Conservation (phyloP, 805 yeast species). For the Zygosaccharomyces bisporus region DNA sequence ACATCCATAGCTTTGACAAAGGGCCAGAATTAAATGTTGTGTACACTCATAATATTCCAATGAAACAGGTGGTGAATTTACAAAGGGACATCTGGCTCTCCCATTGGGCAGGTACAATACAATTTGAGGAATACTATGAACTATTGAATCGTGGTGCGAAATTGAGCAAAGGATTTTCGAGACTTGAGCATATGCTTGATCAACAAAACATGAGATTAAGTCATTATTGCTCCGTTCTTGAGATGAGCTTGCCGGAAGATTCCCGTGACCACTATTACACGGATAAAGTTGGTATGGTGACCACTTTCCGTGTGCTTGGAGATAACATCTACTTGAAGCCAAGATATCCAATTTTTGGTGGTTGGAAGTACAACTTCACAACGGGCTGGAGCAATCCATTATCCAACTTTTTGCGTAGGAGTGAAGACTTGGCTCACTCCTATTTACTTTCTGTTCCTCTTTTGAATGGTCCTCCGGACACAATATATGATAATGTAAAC, state of each 20-base stretch:
- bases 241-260: slow-evolving; percentile 48
- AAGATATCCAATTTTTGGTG: slow-evolving; percentile 92
- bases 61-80: slow-evolving; percentile 55
- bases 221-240: slow-evolving; percentile 59
- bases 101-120: slow-evolving; percentile 67
- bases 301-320: slow-evolving; percentile 53
- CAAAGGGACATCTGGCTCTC: slow-evolving; percentile 85
- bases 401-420: slow-evolving; percentile 46
- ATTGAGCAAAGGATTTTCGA: slow-evolving; percentile 66
- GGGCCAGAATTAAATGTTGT: slow-evolving; percentile 49
- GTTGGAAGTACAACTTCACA: slow-evolving; percentile 94
- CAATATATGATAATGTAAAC: slow-evolving; percentile 59
- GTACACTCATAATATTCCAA: slow-evolving; percentile 63
- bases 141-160: slow-evolving; percentile 70
- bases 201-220: slow-evolving; percentile 46
- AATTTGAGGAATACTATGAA: slow-evolving; percentile 85
- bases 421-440: slow-evolving; percentile 40
- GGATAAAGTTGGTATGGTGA: slow-evolving; percentile 90
- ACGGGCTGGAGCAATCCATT: slow-evolving; percentile 83
- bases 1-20: slow-evolving; percentile 44
- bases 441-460: slow-evolving; percentile 67
- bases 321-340: slow-evolving; percentile 61
- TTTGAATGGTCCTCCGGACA: slow-evolving; percentile 65
- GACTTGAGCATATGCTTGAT: slow-evolving; percentile 70
- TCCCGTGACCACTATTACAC: slow-evolving; percentile 71